Evolutionary conservation across 2,329 filamentous ascomycete genomes (phyloP).

Genomic region (Metarhizium brunneum): DNA sequence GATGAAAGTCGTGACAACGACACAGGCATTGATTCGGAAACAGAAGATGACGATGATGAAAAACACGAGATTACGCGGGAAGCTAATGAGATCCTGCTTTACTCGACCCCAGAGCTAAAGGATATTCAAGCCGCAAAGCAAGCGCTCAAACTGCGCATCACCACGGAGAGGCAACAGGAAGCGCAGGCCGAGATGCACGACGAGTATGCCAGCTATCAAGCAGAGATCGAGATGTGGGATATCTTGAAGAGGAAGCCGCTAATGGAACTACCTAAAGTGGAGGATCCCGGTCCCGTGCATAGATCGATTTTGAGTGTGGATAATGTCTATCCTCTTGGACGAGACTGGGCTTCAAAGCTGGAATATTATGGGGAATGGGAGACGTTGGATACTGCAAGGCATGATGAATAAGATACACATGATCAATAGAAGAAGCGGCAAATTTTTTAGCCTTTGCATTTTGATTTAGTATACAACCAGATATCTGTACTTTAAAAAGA

Average conservation of each 20-base stretch:
- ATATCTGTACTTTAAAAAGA: neutral
- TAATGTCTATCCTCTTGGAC: conserved; percentile 24
- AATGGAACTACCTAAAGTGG: conserved; percentile 20
- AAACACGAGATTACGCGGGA: conserved; percentile 25
- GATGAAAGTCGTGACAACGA: conserved; percentile 11
- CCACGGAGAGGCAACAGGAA: conserved; percentile 32
- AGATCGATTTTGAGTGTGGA: conserved; percentile 23
- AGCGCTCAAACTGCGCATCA: conserved; percentile 28
- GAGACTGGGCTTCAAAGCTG: conserved; percentile 29
- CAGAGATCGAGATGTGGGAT: conserved; percentile 37
- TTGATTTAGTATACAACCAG: neutral
- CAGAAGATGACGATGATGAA: conserved; percentile 15
- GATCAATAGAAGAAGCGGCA: neutral
- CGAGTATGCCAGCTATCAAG: conserved; percentile 26
- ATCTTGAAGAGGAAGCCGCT: conserved; percentile 31
- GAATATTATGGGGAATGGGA: conserved; percentile 36
- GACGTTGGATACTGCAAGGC: conserved; percentile 6
- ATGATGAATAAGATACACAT: neutral
- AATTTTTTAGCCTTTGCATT: neutral
- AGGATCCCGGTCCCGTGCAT: conserved; percentile 17
- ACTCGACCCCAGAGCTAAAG: conserved; percentile 31
- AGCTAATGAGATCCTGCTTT: conserved; percentile 31
- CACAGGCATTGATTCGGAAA: conserved; percentile 7
- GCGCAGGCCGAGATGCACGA: conserved; percentile 34
- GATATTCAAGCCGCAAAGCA: conserved; percentile 25